A percentile compares a stretch with the other conserved stretches of the same genome.
These are phyloP conservation scores for Blumeriella jaapii DNA, from an alignment of 2,329 filamentous ascomycete species.

Conservation along the genomic window DNA sequence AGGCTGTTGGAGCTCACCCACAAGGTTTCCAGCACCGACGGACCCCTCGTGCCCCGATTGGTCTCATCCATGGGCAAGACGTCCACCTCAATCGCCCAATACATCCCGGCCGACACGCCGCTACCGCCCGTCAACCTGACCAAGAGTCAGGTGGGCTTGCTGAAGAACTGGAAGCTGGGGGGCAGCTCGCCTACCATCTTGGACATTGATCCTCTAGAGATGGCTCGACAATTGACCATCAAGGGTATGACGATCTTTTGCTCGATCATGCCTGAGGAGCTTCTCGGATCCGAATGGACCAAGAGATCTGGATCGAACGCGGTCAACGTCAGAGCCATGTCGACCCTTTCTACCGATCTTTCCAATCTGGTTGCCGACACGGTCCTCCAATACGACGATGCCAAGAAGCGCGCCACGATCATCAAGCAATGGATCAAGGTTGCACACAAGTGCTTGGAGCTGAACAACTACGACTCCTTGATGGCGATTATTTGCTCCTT, in stretches of 20 bases:
- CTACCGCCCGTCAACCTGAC: conserved; percentile 58
- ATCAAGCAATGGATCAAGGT: conserved; percentile 99
- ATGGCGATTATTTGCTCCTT: conserved; percentile 96
- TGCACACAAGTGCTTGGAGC: conserved; percentile 70
- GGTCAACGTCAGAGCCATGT: conserved; percentile 89
- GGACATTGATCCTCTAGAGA: conserved; percentile 83
- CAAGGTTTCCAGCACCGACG: conserved; percentile 63
- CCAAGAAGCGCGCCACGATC: conserved; percentile 77
- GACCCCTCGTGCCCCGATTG: conserved; percentile 68
- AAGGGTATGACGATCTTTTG: conserved; percentile 90
- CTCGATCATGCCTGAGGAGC: conserved; percentile 81
- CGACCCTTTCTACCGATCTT: conserved; percentile 79
- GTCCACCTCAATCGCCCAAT: conserved; percentile 61
- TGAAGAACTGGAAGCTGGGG: conserved; percentile 65
- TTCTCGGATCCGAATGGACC: conserved; percentile 87
- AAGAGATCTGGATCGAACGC: conserved; percentile 72
- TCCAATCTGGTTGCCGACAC: conserved; percentile 89
- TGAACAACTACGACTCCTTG: conserved; percentile 91
- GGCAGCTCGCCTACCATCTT: conserved; percentile 61
- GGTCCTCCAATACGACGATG: conserved; percentile 77
- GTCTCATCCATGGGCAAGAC: conserved; percentile 84
- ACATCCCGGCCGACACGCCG: conserved; percentile 58
- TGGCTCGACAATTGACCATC: conserved; percentile 84
- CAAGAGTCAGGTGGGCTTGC: conserved; percentile 62
- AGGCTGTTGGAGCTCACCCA: conserved; percentile 70